Evolutionary conservation across 225 moss, liverwort and hornwort species (phyloP).

Genomic region (Antitrichia curtipendula): DNA sequence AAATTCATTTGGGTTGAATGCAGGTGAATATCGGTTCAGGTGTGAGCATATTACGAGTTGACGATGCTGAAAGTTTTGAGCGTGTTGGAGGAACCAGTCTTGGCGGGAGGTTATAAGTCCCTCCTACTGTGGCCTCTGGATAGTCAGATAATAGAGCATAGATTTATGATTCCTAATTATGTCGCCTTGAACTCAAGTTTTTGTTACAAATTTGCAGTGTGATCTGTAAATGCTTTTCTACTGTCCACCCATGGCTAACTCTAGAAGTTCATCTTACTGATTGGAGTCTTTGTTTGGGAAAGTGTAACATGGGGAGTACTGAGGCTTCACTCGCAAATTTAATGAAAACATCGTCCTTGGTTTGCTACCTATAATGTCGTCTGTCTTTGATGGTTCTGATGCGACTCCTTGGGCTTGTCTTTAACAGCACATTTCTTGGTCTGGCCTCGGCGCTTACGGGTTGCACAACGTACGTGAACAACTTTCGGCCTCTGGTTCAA

Average conservation of each 20-base stretch:
- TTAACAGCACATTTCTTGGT: constrained; percentile 75
- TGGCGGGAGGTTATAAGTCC: constrained; percentile 55
- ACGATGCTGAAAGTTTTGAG: constrained; percentile 63
- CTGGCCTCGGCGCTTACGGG: constrained; percentile 75
- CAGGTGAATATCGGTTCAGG: constrained; percentile 94
- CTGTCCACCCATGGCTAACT: background rate
- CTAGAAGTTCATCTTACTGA: background rate
- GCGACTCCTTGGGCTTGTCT: background rate
- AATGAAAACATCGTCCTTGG: background rate
- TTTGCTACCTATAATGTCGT: background rate
- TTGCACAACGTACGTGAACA: constrained; percentile 43
- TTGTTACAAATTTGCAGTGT: background rate
- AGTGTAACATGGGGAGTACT: background rate
- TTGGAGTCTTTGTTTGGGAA: background rate
- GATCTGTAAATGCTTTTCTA: background rate
- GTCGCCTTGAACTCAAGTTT: background rate
- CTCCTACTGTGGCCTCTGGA: background rate
- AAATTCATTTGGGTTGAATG: background rate
- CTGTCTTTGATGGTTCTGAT: background rate
- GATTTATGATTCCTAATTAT: background rate
- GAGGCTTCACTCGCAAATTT: background rate
- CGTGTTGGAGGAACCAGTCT: constrained; percentile 91
- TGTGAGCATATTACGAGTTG: constrained; percentile 83
- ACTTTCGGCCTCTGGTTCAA: background rate
- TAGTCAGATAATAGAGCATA: background rate